Evolutionary conservation across 2,329 filamentous ascomycete species (phyloP).

Genomic region (Dothidotthia symphoricarpi): DNA sequence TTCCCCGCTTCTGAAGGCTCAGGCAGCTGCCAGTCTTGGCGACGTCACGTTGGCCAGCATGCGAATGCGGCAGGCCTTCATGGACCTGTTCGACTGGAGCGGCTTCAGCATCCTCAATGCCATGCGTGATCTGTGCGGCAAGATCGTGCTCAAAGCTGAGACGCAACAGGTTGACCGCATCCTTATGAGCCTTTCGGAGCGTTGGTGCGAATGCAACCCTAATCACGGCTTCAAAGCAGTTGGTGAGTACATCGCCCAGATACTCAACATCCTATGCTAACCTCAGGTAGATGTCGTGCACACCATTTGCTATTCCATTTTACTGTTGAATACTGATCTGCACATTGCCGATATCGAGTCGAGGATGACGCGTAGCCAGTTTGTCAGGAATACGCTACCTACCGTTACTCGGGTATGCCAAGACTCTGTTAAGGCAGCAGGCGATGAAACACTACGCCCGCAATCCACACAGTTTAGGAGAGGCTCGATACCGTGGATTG

Average conservation of each 20-base stretch:
- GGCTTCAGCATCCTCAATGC: slow-evolving; percentile 76
- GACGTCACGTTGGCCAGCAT: slow-evolving; percentile 59
- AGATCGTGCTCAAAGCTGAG: slow-evolving; percentile 81
- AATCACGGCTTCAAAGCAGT: slow-evolving; percentile 88
- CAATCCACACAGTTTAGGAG: slow-evolving; percentile 35
- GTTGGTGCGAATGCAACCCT: slow-evolving; percentile 93
- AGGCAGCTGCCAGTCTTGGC: slow-evolving; percentile 85
- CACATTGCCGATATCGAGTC: slow-evolving; percentile 92
- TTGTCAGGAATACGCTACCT: slow-evolving; percentile 93
- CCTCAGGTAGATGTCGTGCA: slow-evolving; percentile 76
- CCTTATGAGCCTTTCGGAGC: slow-evolving; percentile 78
- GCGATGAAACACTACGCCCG: slow-evolving; percentile 36
- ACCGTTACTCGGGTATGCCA: slow-evolving; percentile 78
- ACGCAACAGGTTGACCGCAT: slow-evolving; percentile 97
- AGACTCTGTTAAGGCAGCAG: slow-evolving; percentile 54
- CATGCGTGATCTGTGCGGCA: slow-evolving; percentile 76
- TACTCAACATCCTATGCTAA: slow-evolving; percentile 29
- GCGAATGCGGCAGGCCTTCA: slow-evolving; percentile 70
- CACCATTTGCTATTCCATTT: slow-evolving; percentile 93
- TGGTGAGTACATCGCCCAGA: slow-evolving; percentile 56
- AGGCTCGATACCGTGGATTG: slow-evolving; percentile 38
- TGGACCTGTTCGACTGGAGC: slow-evolving; percentile 86
- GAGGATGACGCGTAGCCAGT: slow-evolving; percentile 94
- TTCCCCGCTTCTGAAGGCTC: slow-evolving; percentile 73
- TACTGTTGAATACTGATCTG: slow-evolving; percentile 92